Base-by-base conservation (phyloP, 2,329 filamentous ascomycete genomes). In the Fusarium sp. region DNA sequence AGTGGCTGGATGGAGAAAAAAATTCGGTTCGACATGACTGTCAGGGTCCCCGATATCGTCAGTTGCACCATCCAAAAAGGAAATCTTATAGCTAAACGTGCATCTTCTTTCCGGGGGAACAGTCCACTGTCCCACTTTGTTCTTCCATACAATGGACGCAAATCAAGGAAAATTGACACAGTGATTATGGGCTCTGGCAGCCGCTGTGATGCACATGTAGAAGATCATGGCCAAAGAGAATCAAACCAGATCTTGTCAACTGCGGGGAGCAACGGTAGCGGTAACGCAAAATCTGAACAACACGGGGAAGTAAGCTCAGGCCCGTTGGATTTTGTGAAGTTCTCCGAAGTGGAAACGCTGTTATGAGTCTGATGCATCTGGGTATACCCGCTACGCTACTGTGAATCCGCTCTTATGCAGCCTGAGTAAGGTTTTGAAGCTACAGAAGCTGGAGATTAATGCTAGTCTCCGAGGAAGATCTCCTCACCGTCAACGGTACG, bases 371-470 rank as follows among this genome's bases (percentile, higher is more conserved):
- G 47, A 40, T 40, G 47, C 47, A 51, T 40, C 69, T 65, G 66
- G 66, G 56, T 68, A 69, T 68, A 72, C 63, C 70, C 70, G 69
- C 69, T 60, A 62, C 47, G 34, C 47, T 51, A 51, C 34, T 28
- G 23, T 51, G 30, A 51, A 63, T 53, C 71, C 72, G 69, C 69
- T 62, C 28, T 70, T 28, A 26, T 74, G 72, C 65, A 71, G 62
- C 51, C 44, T 46, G 37, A 46, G 41, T 54, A 52, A 41, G 62
- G 45, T 52, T 51, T 50, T 28, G 54, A 67, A 34, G 47, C 59
- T 68, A 62, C 31, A 59, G 62, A 54, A 55, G 44, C 55, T 55
- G 55, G 57, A 70, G 57, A 67, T 67, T 38, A 11, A 46, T 58
- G 49, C 53, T 69, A 67, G 67, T 31, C 56, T 45, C 49, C 52